Base-by-base conservation (phyloP, 768 basidiomycete genomes). In the Boletales sp. region DNA sequence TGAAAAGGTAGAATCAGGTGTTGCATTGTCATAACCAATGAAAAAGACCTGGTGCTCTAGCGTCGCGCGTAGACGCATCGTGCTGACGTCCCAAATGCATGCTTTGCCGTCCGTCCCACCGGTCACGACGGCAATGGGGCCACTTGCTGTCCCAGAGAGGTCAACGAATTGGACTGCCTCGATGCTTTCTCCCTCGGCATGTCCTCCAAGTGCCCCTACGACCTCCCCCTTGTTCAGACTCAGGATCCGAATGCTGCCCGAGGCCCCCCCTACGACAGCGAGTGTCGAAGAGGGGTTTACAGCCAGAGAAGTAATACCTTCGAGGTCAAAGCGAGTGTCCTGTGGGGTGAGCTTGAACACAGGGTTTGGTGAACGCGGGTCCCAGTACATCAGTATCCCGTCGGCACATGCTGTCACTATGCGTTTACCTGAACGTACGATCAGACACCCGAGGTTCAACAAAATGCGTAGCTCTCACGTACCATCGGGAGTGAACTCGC, bases 41-140 rank as follows among this genome's bases (percentile, higher is more conserved):
- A 27, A 45, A 73, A 81, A 45, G 53, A 94, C 94, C 67, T 84
- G 74, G 61, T 98, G 94, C 54, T 86, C 75, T 7, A 97, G 72
- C 13, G 89, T 93, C 15, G 86, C 78, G 48, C 97, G 80, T 45
- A 94, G 65, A 53, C 88, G 78, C 78, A 90, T 90, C 21, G 91
- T 94, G 43, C 78, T 78, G 38, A 94, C 76, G 70, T 99, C 97
- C 94, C 95, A 99, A 31, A 97, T 84, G 59, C 89, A 92, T 15
- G 84, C 87, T 64, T 92, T 94, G 0, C 94, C 93, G 62, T 99
- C 97, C 5, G 95, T 97, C 5, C 82, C 93, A 11, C 90, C 94
- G 2, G 89, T 92, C 0, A 91, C 82, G 11, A 85, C 84, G 17
- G 90, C 81, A 8, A 56, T 61, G 8, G 79, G 75, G 4, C 79